phyloP scores from a whole-genome alignment of 495 filamentous ascomycete species.

The Neurospora africana region DNA sequence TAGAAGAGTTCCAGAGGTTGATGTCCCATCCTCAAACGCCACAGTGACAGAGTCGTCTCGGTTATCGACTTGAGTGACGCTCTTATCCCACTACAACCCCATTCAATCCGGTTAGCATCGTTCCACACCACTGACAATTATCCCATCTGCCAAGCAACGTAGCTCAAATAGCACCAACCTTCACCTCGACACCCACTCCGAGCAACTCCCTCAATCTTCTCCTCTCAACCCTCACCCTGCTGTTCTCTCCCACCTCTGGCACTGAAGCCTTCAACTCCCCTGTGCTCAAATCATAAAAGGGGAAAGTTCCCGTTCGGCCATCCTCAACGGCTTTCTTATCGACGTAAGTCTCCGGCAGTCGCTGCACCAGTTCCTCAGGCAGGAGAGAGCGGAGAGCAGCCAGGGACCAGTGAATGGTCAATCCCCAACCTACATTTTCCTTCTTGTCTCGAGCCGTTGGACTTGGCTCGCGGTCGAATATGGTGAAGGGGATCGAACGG shows the following conservation, averaged over 20 bases:
- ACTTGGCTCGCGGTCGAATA: constrained; percentile 46
- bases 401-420: constrained; percentile 50
- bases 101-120: background rate
- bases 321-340: constrained; percentile 19
- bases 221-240: constrained; percentile 36
- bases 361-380: constrained; percentile 34
- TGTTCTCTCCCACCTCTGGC: constrained; percentile 28
- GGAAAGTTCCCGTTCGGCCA: constrained; percentile 24
- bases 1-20: constrained; percentile 14
- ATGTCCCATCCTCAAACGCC: constrained; percentile 21
- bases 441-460: constrained; percentile 27
- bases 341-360: constrained; percentile 40
- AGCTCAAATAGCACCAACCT: constrained; percentile 14
- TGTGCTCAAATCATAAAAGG: constrained; percentile 44
- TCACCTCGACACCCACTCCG: constrained; percentile 36
- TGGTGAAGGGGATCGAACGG: constrained; percentile 25
- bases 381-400: constrained; percentile 39
- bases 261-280: constrained; percentile 31
- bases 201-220: constrained; percentile 38
- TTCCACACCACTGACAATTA: background rate
- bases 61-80: constrained; percentile 7
- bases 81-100: constrained; percentile 19
- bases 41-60: constrained; percentile 13
- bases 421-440: constrained; percentile 40
- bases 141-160: background rate